Evolutionary conservation across 805 yeast genomes (phyloP).

Genomic region (Myxozyma kluyveri): DNA sequence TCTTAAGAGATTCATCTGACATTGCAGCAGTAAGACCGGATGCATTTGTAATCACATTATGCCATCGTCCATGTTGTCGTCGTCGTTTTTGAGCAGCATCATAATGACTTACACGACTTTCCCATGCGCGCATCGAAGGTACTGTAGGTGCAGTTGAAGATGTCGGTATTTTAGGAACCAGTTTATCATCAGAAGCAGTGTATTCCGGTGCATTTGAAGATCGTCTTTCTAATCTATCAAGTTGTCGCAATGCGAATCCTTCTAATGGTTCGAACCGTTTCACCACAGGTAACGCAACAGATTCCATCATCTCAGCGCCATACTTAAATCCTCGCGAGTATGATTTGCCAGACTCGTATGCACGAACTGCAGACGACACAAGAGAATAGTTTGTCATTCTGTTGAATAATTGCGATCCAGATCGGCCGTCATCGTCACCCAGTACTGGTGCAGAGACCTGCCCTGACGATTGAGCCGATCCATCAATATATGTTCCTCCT

Average conservation of each 20-base stretch:
- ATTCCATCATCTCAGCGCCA: conserved; percentile 56
- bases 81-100: neutral
- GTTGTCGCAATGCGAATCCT: conserved; percentile 34
- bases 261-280: conserved; percentile 38
- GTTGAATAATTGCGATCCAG: conserved; percentile 18
- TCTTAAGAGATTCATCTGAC: conserved; percentile 69
- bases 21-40: conserved; percentile 42
- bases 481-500: too few relatives aligned
- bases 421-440: too few relatives aligned
- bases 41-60: conserved; percentile 27
- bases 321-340: conserved; percentile 52
- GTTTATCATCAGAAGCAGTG: neutral
- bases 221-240: conserved; percentile 30
- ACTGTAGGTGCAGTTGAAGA: neutral
- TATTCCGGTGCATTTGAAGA: conserved; percentile 1
- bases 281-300: conserved; percentile 55
- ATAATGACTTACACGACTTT: conserved; percentile 1
- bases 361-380: conserved; percentile 36
- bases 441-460: too few relatives aligned
- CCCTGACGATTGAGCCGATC: too few relatives aligned
- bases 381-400: conserved; percentile 33
- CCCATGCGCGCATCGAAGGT: neutral
- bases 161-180: neutral
- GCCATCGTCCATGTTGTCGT: conserved; percentile 7
- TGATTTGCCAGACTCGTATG: conserved; percentile 39